Conservation (phyloP, 1,139 yeast species). For the Yamadazyma sp. region DNA sequence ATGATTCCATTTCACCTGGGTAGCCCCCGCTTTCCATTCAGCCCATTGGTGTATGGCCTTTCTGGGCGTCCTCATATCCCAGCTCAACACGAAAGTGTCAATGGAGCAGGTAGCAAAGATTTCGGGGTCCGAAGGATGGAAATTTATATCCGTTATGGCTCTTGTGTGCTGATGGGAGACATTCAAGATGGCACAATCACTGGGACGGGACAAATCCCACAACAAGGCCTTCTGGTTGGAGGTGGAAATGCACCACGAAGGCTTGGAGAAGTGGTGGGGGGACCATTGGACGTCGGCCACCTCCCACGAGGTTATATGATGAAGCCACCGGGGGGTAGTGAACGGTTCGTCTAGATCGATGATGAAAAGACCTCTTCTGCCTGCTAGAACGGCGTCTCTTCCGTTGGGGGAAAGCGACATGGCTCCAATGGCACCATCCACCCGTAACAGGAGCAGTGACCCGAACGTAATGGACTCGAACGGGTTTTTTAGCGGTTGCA, state of each 20-base stretch:
- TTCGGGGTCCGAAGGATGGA: slow-evolving; percentile 86
- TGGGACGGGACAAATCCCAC: slow-evolving; percentile 84
- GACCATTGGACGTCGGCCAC: slow-evolving; percentile 99
- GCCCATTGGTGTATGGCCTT: slow-evolving; percentile 77
- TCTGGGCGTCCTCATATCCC: slow-evolving; percentile 86
- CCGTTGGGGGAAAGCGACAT: slow-evolving; percentile 93
- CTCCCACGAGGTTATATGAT: slow-evolving; percentile 94
- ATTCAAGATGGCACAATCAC: slow-evolving; percentile 77
- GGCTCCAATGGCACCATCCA: slow-evolving; percentile 92
- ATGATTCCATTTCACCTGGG: slow-evolving; percentile 93
- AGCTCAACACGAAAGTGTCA: slow-evolving; percentile 80
- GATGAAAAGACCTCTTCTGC: slow-evolving; percentile 80
- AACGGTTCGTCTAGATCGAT: slow-evolving; percentile 96
- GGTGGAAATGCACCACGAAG: slow-evolving; percentile 90
- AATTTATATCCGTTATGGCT: slow-evolving; percentile 94
- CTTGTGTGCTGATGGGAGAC: slow-evolving; percentile 87
- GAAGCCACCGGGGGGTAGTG: slow-evolving; percentile 91
- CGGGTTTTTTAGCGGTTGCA: slow-evolving; percentile 18
- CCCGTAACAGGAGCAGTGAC: slow-evolving; percentile 77
- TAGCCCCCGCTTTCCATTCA: slow-evolving; percentile 93
- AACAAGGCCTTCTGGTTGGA: slow-evolving; percentile 92
- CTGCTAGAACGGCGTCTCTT: slow-evolving; percentile 90
- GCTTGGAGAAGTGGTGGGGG: slow-evolving; percentile 74
- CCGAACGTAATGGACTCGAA: slow-evolving; percentile 61
- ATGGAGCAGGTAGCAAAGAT: slow-evolving; percentile 91